phyloP scores from a whole-genome alignment of 306 rosid genomes.

The Sphenostylis stenocarpa region DNA sequence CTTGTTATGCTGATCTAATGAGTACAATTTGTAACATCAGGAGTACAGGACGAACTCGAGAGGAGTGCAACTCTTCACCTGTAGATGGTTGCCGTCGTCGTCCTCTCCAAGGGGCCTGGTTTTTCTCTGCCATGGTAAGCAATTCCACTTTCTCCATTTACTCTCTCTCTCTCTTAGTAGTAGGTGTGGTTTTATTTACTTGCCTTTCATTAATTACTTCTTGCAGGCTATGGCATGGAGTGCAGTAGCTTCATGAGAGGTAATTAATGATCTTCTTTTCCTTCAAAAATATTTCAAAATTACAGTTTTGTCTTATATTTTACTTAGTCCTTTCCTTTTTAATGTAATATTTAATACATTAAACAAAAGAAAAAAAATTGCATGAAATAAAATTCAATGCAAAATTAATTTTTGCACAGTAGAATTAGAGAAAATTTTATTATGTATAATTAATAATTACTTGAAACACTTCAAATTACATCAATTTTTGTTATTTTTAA shows the following conservation, averaged over 20 bases:
- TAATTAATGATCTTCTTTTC: conserved; percentile 52
- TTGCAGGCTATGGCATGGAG: conserved; percentile 95
- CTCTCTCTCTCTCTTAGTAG: not conserved
- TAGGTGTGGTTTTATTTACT: conserved; percentile 11
- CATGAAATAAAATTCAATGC: too few relatives aligned
- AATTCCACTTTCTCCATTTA: not conserved
- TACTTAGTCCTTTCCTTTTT: too few relatives aligned
- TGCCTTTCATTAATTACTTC: conserved; percentile 14
- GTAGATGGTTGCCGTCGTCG: conserved; percentile 74
- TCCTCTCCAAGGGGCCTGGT: conserved; percentile 75
- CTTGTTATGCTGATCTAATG: not conserved
- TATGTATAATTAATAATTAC: too few relatives aligned
- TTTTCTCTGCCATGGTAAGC: conserved; percentile 85
- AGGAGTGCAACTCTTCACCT: conserved; percentile 82
- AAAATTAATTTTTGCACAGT: too few relatives aligned
- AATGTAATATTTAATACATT: too few relatives aligned
- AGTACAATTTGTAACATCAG: conserved; percentile 32
- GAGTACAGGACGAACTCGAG: conserved; percentile 66
- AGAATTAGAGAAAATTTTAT: too few relatives aligned
- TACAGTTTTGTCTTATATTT: too few relatives aligned
- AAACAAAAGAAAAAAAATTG: too few relatives aligned
- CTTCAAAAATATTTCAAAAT: too few relatives aligned
- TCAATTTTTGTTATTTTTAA: too few relatives aligned
- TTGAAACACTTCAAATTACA: too few relatives aligned
- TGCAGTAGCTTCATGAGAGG: conserved; percentile 97